Evolutionary conservation across 257 asterid genomes (phyloP), one percentile per base, ranked within the genome.

Genomic region (Hygrophila difformis): DNA sequence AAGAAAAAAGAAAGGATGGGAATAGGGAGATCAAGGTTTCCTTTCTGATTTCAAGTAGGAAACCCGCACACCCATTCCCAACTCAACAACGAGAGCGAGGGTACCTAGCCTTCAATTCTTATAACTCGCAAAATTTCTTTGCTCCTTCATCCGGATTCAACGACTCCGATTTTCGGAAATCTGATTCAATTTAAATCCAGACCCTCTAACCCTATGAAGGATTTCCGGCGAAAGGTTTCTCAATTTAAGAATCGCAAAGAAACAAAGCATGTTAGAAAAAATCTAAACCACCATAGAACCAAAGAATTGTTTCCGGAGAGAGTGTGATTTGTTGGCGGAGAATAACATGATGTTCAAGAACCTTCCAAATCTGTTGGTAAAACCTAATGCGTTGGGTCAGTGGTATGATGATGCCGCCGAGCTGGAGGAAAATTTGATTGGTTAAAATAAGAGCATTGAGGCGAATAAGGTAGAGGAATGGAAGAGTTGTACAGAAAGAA

Each of bases 91-190:
- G n/a, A n/a, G n/a, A n/a, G n/a, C n/a, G n/a, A n/a, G n/a, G n/a
- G n/a, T n/a, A n/a, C n/a, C n/a, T n/a, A n/a, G n/a, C n/a, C n/a
- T n/a, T n/a, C n/a, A n/a, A n/a, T n/a, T n/a, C n/a, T n/a, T n/a
- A n/a, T n/a, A n/a, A n/a, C n/a, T n/a, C n/a, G n/a, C n/a, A n/a
- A n/a, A n/a, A n/a, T 49, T 41, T 77, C 47, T 49, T 57, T 53
- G 63, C 62, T 29, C 68, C 38, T 6, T 55, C 87, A 29, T 24
- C 87, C 56, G 94, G 96, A 53, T 89, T 85, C 69, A 70, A 89
- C 48, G 96, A 89, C 64, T 55, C 92, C 24, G 96, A 85, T 52
- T 91, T 82, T 63, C 93, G 82, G 16, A 91, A 86, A 61, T 67
- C 79, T 8, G 87, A 82, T 10, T 68, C 75, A 5, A 16, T 72